Conservation (phyloP, 768 basidiomycete genomes). For the Pulveroboletus frians region DNA sequence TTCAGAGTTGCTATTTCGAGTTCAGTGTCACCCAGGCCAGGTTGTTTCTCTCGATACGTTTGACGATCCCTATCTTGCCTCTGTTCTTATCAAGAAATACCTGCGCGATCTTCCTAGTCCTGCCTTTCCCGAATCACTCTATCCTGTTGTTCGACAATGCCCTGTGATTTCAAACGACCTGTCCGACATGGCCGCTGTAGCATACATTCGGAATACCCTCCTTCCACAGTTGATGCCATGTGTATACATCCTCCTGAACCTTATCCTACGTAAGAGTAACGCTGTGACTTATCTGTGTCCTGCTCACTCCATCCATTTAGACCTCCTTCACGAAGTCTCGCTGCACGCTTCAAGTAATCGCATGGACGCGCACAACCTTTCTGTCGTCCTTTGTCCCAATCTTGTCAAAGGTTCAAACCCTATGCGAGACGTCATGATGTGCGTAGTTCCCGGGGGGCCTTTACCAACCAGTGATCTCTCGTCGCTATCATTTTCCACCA, state of each 20-base stretch:
- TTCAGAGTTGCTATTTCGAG: background rate
- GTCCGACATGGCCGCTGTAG: conserved; percentile 51
- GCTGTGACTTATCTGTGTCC: background rate
- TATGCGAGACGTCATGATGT: conserved; percentile 69
- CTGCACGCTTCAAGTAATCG: conserved; percentile 58
- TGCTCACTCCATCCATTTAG: conserved; percentile 34
- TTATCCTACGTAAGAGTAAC: conserved; percentile 52
- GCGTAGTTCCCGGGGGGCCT: conserved; percentile 51
- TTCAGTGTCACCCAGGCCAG: conserved; percentile 44
- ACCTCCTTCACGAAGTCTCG: conserved; percentile 76
- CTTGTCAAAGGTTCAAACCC: conserved; percentile 67
- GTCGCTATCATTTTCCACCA: conserved; percentile 14
- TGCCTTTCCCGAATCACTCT: conserved; percentile 67
- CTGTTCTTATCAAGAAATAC: conserved; percentile 83
- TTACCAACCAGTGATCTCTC: conserved; percentile 30
- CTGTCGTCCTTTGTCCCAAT: conserved; percentile 76
- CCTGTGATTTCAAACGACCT: conserved; percentile 51
- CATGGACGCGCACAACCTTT: conserved; percentile 82
- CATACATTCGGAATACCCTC: conserved; percentile 64
- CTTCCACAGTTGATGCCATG: conserved; percentile 67
- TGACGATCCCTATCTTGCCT: conserved; percentile 73
- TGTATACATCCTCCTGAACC: conserved; percentile 66
- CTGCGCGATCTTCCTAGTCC: conserved; percentile 75
- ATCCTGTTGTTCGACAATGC: conserved; percentile 62
- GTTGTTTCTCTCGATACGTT: conserved; percentile 76